These are phyloP conservation scores for Sporisorium scitamineum DNA, from an alignment of 1,284 basidiomycete species.

Conservation along the genomic window DNA sequence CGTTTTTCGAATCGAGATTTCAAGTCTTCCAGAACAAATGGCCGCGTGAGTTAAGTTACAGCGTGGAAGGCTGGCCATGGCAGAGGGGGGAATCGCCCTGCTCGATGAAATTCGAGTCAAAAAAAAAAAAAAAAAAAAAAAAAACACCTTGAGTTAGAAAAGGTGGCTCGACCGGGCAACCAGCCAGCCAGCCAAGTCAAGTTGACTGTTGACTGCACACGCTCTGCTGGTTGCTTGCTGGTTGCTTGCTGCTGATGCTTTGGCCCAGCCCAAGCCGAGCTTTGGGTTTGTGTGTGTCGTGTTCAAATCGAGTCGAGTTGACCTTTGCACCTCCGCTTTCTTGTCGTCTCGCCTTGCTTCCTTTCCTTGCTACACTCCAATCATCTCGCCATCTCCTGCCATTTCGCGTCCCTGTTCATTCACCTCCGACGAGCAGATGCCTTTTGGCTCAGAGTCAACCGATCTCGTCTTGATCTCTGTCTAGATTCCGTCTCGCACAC, in stretches of 20 bases:
- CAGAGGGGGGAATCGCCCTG: neutral
- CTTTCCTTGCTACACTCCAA: neutral
- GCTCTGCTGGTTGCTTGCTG: neutral
- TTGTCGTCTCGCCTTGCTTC: constrained; percentile 1
- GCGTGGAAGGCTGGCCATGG: constrained; percentile 3
- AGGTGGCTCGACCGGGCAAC: constrained; percentile 14
- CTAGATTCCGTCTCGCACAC: neutral
- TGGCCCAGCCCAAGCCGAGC: neutral
- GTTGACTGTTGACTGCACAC: no score
- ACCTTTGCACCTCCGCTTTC: neutral
- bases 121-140: no score
- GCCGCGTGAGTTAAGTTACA: constrained; percentile 1
- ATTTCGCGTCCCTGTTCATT: constrained; percentile 7
- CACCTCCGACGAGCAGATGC: constrained; percentile 1
- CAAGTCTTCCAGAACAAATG: neutral
- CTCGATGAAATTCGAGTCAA: neutral
- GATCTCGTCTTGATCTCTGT: neutral
- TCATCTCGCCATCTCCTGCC: constrained; percentile 1
- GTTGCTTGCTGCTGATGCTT: neutral
- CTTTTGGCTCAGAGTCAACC: neutral
- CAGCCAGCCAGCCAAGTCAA: constrained; percentile 5
- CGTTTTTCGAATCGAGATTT: neutral
- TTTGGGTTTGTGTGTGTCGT: constrained; percentile 4
- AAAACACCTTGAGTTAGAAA: neutral
- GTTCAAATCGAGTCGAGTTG: constrained; percentile 5